A percentile compares a stretch with the other conserved stretches of the same genome.
These are phyloP conservation scores for Polyplosphaeria fusca DNA, from an alignment of 495 filamentous ascomycete genomes.

Conservation along the genomic window DNA sequence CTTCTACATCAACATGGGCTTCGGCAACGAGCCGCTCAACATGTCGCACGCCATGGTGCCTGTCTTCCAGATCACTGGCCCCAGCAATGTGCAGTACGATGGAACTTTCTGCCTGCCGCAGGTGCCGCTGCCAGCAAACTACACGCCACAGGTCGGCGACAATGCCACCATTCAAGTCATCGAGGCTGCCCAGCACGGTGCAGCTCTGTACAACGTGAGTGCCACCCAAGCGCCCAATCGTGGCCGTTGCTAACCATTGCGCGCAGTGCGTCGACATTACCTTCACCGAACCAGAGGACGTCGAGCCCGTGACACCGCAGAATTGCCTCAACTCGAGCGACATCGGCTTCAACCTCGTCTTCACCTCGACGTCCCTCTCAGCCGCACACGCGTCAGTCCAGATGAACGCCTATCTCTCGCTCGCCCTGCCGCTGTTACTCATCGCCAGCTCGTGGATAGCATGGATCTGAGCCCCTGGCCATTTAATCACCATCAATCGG, in stretches of 20 bases:
- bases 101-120: slow-evolving; percentile 88
- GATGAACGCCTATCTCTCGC: slow-evolving; percentile 10
- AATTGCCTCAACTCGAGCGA: slow-evolving; percentile 82
- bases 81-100: slow-evolving; percentile 73
- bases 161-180: slow-evolving; percentile 94
- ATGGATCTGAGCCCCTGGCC: background rate
- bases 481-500: no score
- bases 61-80: slow-evolving; percentile 83
- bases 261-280: slow-evolving; percentile 86
- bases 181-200: slow-evolving; percentile 85
- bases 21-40: slow-evolving; percentile 78
- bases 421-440: slow-evolving; percentile 15
- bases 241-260: no score
- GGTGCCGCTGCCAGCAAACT: slow-evolving; percentile 76
- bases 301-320: slow-evolving; percentile 59
- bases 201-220: slow-evolving; percentile 85
- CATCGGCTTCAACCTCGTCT: slow-evolving; percentile 72
- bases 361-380: slow-evolving; percentile 47
- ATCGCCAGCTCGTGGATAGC: slow-evolving; percentile 13
- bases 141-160: slow-evolving; percentile 71
- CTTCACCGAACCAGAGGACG: slow-evolving; percentile 73
- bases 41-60: slow-evolving; percentile 82
- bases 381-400: slow-evolving; percentile 7
- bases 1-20: slow-evolving; percentile 91
- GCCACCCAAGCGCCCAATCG: no score